Evolutionary conservation across 768 basidiomycete genomes (phyloP), one percentile per base, ranked within the genome.

Genomic region (Tulasnella calospora): DNA sequence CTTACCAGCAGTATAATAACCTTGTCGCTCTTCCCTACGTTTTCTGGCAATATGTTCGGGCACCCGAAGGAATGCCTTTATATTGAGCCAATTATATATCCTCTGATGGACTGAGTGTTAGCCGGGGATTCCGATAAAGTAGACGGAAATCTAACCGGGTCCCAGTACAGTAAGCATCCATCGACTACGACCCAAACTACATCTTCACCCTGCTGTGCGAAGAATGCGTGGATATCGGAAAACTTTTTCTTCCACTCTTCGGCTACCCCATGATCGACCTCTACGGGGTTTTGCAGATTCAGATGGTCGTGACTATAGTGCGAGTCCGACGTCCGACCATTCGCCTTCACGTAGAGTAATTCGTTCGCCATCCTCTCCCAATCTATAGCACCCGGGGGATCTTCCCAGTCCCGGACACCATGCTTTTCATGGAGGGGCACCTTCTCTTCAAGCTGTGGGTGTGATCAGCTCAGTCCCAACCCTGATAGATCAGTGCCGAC

Each of bases 401-500:
- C 88, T 83, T 99, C 98, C 98, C 98, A 99, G 84, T 99, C 97
- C 83, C 94, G 93, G 3, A 96, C 91, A 0, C 91, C 87, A 81
- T 95, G 87, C 21, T 89, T 84, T 0, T 92, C 91, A 81, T 98
- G 95, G 55, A 92, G 85, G 0, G 94, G 94, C 21, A 95, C 88
- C 69, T 89, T 85, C 71, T 91, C 90, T 83, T 90, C 88, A 17
- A 92, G 92, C 93, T 94, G 81, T 44, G 8, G 33, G 35, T 41
- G 7, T 70, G 19, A 46, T 19, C 19, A 78, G 69, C 10, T 27
- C 71, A 36, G 23, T 35, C 21, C 17, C 51, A 47, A 51, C 69
- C 79, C 46, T 19, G 23, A n/a, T 7, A 21, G 27, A 41, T n/a
- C 41, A 36, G 35, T 51, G 21, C 13, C n/a, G 35, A 35, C 35